Base-by-base conservation (phyloP, 2,329 filamentous ascomycete genomes). In the Xylogone sp. region DNA sequence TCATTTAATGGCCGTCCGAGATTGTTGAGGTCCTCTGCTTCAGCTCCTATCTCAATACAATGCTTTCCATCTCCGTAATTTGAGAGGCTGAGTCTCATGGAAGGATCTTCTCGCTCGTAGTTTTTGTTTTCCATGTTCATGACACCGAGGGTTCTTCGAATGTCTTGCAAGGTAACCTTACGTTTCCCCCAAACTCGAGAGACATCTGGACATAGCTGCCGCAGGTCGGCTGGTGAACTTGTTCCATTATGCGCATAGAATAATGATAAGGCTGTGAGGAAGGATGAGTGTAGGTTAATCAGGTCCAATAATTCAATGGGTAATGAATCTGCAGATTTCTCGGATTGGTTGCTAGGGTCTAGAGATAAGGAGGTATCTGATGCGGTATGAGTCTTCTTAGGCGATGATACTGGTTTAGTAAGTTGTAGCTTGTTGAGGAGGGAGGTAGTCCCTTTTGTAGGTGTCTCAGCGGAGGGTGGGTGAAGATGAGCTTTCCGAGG, bases 111-210 rank as follows among this genome's bases (percentile, higher is more conserved):
- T 49, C 68, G 71, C 3, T 71, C 67, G 44, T 73, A 71, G 27
- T 53, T 48, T 16, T 34, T 24, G 18, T 57, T 53, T 31, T 49
- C 48, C 7, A 47, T 46, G 53, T 67, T 68, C 60, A 85, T 75
- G n/a, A 90, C 70, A 46, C 84, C 86, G 20, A 92, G 68, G 56
- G 85, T 80, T 54, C 81, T 76, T 55, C 82, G 82, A 45, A 91
- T 72, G 60, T 92, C 87, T 42, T 83, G 79, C 0, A 79, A 69
- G 0, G 75, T 79, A 16, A 90, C 85, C 51, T 76, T 76, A 27
- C 86, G 78, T 70, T 87, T 90, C 53, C 86, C 85, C 87, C 87
- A 92, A 34, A 84, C 73, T 56, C 82, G 78, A 12, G 86, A 81
- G 42, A 89, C 74, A 51, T 83, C 77, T 9, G 82, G 82, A 29